Evolutionary conservation across 108 stramenopile species (phyloP), one percentile per base, ranked within the genome.

Genomic region (Cyclostephanos invisitatus): DNA sequence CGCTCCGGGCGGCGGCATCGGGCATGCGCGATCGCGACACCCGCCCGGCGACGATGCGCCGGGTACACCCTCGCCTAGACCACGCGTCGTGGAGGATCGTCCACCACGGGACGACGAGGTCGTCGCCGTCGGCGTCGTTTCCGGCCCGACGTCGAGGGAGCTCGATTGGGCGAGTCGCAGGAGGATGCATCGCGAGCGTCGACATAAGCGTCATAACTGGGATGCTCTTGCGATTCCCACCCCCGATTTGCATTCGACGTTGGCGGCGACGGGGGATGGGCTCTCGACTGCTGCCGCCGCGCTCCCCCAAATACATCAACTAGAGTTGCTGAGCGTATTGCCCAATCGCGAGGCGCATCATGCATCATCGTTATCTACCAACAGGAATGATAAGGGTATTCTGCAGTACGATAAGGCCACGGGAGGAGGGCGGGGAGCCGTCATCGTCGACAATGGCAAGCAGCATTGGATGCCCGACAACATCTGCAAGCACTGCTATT

Each of bases 391-490:
- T 9, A 57, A 44, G 12, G 56, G 0, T 29, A 21, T 38, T 61
- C 60, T 3, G 27, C 56, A 28, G 29, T 32, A 57, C 20, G 15
- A 63, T 22, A 29, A 63, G 27, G 6, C 46, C 28, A 35, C 38
- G 18, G 7, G 67, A 28, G 61, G 67, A 18, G 42, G 73, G 5
- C 72, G 62, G 59, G 67, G 72, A 50, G 74, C 80, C 25, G 69
- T 81, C 29, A 67, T 75, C 46, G 80, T 78, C 40, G 67, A 74
- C 66, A 80, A 85, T 55, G 85, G 80, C 44, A 86, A 78, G 51
- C 83, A 89, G 44, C 88, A 90, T 70, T 96, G 95, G 95, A 96
- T 96, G 92, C 96, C 96, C 21, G 98, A 99, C 85, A 87, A 79
- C 21, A 69, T 97, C 27, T 96, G 95, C 78, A 94, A 94, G 76